Conservation (phyloP, 352 stramenopile genomes). For the Pythium monospermum region DNA sequence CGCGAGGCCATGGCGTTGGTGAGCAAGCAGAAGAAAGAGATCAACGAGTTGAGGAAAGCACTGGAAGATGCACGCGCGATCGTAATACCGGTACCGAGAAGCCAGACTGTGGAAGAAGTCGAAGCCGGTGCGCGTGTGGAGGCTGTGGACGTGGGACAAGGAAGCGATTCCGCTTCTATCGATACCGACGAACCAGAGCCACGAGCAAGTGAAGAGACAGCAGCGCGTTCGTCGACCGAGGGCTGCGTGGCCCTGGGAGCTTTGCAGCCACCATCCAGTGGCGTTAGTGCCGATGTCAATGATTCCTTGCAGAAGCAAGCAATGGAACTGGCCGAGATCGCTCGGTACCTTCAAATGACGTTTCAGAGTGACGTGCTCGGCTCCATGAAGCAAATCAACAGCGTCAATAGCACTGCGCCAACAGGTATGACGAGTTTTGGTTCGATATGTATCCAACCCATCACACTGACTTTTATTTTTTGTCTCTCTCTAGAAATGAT, state of each 20-base stretch:
- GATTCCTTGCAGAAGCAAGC: slow-evolving; percentile 31
- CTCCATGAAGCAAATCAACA: slow-evolving; percentile 23
- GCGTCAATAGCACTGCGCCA: slow-evolving; percentile 15
- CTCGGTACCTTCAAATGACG: slow-evolving; percentile 25
- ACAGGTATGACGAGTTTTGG: slow-evolving; percentile 15
- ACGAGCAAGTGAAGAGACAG: not conserved
- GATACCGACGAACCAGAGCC: not conserved
- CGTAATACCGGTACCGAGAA: no score
- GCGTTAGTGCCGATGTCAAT: slow-evolving; percentile 7
- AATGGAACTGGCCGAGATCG: slow-evolving; percentile 32
- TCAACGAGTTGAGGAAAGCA: slow-evolving; percentile 32
- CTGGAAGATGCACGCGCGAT: slow-evolving; percentile 12
- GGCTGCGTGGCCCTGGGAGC: not conserved
- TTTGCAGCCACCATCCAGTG: not conserved
- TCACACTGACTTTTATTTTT: not conserved
- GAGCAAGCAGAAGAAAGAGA: slow-evolving; percentile 65
- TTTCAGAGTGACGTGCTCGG: slow-evolving; percentile 23
- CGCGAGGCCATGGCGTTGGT: slow-evolving; percentile 62
- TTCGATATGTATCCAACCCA: not conserved
- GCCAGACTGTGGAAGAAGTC: slow-evolving; percentile 1
- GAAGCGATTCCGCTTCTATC: no score
- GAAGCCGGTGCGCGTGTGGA: not conserved
- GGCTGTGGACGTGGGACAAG: not conserved
- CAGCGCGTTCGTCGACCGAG: not conserved
- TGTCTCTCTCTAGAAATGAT: slow-evolving; percentile 15